Percentiles rank a stretch among this genome's conserved stretches.
Conservation (phyloP, 2,329 filamentous ascomycete species). For the Penicillium digitatum region DNA sequence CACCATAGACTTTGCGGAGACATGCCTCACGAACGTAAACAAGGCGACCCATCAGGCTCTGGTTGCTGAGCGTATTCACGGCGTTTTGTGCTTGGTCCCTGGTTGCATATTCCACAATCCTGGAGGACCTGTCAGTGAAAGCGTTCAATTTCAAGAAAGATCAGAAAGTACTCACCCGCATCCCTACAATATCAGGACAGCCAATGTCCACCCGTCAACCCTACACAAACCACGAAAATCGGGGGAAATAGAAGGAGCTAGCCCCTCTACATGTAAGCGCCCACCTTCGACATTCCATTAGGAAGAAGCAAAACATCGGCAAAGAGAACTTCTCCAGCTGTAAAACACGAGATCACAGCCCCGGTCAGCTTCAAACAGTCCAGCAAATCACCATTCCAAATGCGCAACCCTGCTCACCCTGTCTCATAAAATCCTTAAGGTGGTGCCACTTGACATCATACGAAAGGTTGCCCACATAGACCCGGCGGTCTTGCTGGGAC, state of each 20-base stretch:
- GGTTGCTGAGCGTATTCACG: constrained; percentile 96
- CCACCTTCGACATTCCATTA: constrained; percentile 99
- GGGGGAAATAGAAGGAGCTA: constrained; percentile 61
- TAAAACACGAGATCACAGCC: constrained; percentile 22
- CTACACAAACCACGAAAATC: constrained; percentile 66
- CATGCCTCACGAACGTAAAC: constrained; percentile 95
- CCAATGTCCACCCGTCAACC: constrained; percentile 98
- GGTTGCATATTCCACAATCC: constrained; percentile 99
- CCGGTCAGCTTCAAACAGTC: constrained; percentile 14
- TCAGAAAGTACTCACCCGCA: constrained; percentile 75
- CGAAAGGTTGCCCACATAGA: constrained; percentile 98
- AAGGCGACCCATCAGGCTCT: constrained; percentile 96
- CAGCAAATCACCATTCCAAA: constrained; percentile 19
- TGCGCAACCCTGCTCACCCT: constrained; percentile 64
- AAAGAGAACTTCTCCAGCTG: constrained; percentile 98
- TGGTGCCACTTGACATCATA: constrained; percentile 99
- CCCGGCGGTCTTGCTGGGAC: constrained; percentile 96
- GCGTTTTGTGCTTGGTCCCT: constrained; percentile 98
- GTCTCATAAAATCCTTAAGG: constrained; percentile 99
- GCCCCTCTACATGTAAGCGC: constrained; percentile 85
- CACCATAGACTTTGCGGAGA: neutral
- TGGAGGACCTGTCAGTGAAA: constrained; percentile 41
- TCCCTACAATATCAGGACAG: constrained; percentile 92
- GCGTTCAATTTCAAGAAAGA: neutral
- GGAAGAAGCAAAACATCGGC: constrained; percentile 99